phyloP scores from a whole-genome alignment of 148 eudicot genomes.

The Drosera capensis region DNA sequence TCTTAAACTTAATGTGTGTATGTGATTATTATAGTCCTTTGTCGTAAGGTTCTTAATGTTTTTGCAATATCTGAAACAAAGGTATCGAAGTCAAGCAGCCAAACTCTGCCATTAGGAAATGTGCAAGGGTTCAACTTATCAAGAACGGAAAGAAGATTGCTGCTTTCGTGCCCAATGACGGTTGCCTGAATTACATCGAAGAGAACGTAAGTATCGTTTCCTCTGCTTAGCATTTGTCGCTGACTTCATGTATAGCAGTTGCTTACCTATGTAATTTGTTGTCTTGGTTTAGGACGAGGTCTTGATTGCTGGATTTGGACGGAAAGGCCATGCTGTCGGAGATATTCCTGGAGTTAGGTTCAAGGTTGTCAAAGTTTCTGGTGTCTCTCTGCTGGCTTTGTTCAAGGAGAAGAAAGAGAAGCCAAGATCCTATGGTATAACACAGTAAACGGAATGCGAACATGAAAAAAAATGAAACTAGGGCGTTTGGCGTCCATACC shows the following conservation, averaged over 20 bases:
- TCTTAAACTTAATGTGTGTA: no score
- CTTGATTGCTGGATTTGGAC: conserved; percentile 91
- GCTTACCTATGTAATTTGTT: background rate
- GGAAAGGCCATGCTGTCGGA: conserved; percentile 95
- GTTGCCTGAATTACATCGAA: conserved; percentile 90
- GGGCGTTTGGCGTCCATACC: no score
- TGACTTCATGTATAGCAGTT: background rate
- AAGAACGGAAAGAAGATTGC: conserved; percentile 97
- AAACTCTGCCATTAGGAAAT: conserved; percentile 90
- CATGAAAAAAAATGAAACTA: no score
- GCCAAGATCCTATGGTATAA: no score
- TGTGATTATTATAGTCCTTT: background rate
- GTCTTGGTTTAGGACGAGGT: conserved; percentile 53
- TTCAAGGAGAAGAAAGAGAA: conserved; percentile 97
- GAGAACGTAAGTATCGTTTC: conserved; percentile 84
- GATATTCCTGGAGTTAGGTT: conserved; percentile 97
- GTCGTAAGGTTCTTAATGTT: background rate
- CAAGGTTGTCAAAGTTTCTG: conserved; percentile 96
- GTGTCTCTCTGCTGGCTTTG: conserved; percentile 84
- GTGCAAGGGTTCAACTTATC: conserved; percentile 92
- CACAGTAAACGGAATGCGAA: no score
- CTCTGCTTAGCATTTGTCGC: background rate
- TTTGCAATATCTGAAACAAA: conserved; percentile 14
- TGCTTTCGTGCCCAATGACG: conserved; percentile 94
- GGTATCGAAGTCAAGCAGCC: conserved; percentile 99